Conservation (phyloP, 2,329 filamentous ascomycete species). For the Microdochium paspali region DNA sequence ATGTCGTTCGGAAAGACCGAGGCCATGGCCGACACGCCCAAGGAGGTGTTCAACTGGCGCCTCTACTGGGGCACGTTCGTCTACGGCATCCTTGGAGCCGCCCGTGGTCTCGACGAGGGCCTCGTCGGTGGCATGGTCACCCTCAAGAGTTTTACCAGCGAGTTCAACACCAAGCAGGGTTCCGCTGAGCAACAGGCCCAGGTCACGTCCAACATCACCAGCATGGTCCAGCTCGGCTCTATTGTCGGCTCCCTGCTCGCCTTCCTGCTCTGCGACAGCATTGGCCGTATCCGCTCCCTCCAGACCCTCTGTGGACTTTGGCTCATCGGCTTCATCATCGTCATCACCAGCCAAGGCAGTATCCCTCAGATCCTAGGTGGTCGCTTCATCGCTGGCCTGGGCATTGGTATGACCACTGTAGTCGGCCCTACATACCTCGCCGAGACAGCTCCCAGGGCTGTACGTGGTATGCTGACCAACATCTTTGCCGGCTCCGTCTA, state of each 20-base stretch:
- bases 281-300: conserved; percentile 13
- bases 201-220: conserved; percentile 5
- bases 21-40: conserved; percentile 20
- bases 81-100: conserved; percentile 43
- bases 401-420: conserved; percentile 30
- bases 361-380: conserved; percentile 22
- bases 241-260: conserved; percentile 6
- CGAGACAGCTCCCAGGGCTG: conserved; percentile 3
- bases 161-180: conserved; percentile 31
- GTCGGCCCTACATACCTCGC: conserved; percentile 14
- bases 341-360: conserved; percentile 4
- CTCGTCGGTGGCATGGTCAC: conserved; percentile 45
- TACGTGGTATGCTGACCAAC: conserved; percentile 6
- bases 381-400: conserved; percentile 30
- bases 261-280: conserved; percentile 13
- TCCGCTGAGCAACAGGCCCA: conserved; percentile 2
- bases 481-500: conserved; percentile 5
- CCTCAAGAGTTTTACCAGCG: conserved; percentile 31
- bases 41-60: conserved; percentile 48
- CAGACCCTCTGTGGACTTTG: conserved; percentile 11
- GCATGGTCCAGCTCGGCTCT: conserved; percentile 7
- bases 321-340: conserved; percentile 12
- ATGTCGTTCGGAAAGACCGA: background rate
- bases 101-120: conserved; percentile 50
- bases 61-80: conserved; percentile 30